phyloP scores from a whole-genome alignment of 805 yeast genomes.

The Metschnikowia borealis region DNA sequence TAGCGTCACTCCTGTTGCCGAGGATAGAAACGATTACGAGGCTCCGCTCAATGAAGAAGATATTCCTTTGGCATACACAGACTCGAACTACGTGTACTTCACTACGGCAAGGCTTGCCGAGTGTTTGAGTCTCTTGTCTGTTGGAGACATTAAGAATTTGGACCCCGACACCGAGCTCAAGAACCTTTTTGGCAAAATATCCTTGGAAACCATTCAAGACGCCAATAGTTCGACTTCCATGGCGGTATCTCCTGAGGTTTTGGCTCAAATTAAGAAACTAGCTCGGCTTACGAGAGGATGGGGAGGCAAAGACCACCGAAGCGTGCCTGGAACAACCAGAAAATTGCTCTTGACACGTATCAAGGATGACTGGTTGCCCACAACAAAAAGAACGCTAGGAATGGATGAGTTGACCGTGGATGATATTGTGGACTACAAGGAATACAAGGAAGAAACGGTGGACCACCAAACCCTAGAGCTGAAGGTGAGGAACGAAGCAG shows the following conservation, averaged over 20 bases:
- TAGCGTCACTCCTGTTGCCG: neutral
- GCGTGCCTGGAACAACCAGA: conserved; percentile 70
- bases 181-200: conserved; percentile 65
- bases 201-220: conserved; percentile 65
- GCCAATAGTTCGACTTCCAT: conserved; percentile 73
- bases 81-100: conserved; percentile 43
- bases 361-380: conserved; percentile 78
- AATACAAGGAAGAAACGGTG: conserved; percentile 32
- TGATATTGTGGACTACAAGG: conserved; percentile 34
- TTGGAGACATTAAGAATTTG: conserved; percentile 46
- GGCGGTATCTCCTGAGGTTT: conserved; percentile 62
- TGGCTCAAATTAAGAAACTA: conserved; percentile 58
- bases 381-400: conserved; percentile 52
- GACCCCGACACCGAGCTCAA: conserved; percentile 77
- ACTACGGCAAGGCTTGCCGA: conserved; percentile 43
- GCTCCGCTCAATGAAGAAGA: conserved; percentile 25
- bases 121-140: conserved; percentile 38
- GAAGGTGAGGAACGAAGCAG: conserved; percentile 30
- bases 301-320: conserved; percentile 75
- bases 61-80: conserved; percentile 34
- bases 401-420: conserved; percentile 51
- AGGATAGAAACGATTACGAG: conserved; percentile 19
- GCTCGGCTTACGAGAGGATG: conserved; percentile 67
- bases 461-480: conserved; percentile 25
- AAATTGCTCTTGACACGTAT: conserved; percentile 67